Evolutionary conservation across 768 basidiomycete species (phyloP), one percentile per base, ranked within the genome.

Genomic region (Fomitopsis pulvina): DNA sequence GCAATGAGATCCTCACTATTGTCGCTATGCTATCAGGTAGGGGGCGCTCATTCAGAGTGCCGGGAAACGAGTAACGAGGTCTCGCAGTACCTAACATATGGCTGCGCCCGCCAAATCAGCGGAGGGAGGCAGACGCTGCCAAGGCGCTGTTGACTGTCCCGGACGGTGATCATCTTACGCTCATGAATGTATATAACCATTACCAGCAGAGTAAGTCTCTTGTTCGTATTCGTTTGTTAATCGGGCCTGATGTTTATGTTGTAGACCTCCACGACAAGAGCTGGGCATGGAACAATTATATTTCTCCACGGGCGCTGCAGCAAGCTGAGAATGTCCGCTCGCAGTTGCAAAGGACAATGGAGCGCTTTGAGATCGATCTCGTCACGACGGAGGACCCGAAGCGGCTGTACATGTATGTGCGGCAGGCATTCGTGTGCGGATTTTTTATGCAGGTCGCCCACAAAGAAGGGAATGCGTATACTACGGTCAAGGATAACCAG

Each of bases 401-500:
- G 10, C 49, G 54, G 62, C 78, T 86, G 55, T 86, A 80, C 65
- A 54, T 70, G 47, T 85, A 84, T 57, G 83, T 98, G 49, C 80
- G 92, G 24, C 83, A 84, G 66, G 86, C 87, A 0, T 73, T 98
- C 20, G 86, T 89, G 4, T 87, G 85, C 57, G 96, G 94, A 1
- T 99, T 90, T 76, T 99, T 97, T 71, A 97, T 96, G 95, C 95
- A 97, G 63, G 81, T 92, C 11, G 96, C 94, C 6, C 92, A 96
- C 66, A 89, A 90, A 65, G 92, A 94, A 63, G 90, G 91, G n/a
- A n/a, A n/a, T 43, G 40, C 22, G 48, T 98, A 99, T 63, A 53
- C 85, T 54, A 99, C 94, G 0, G 83, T 96, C 51, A 98, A 97
- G 70, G 95, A 99, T 65, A 88, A 94, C 57, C 55, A 63, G 54